Base-by-base conservation (phyloP, 2,329 filamentous ascomycete species). In the Thelonectria discophora region DNA sequence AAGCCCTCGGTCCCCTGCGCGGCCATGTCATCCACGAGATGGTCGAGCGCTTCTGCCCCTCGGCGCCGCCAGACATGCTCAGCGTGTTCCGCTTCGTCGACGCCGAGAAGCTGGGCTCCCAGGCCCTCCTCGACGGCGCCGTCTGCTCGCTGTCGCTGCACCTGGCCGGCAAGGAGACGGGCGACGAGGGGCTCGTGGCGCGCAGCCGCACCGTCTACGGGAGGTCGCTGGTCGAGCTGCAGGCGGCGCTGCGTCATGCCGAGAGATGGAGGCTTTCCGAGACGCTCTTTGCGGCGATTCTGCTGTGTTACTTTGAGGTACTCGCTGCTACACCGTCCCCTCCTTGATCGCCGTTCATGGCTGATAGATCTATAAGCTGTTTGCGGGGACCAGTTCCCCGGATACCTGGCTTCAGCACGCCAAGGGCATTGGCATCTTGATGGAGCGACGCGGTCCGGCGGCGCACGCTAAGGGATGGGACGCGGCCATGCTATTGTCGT, bases 231-330 rank as follows among this genome's bases (percentile, higher is more conserved):
- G 63, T 50, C 10, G 72, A 72, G 24, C 69, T 81, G 47, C 79
- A 80, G 58, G 57, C 54, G 20, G 73, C 76, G 8, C 66, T 81
- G 45, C 69, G 73, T 55, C 78, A 81, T 62, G 70, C 74, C 2
- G 65, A 64, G 15, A 74, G 76, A 60, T 80, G 78, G 78, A 76
- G 70, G 60, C 68, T 75, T 13, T 70, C 76, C 1, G 79, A 80
- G 67, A 81, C 78, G n/a, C 66, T 80, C 24, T 79, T 76, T 54
- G 69, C 81, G 2, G 73, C 77, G 46, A 78, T 80, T 65, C 64
- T 81, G 40, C 65, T 80, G 42, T 78, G 77, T 55, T 67, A 78
- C 15, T 80, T 75, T 34, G 79, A 80, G 74, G 76, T 79, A 69
- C 49, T 63, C 32, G 15, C 45, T 43, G 6, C 17, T 12, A 27